These are phyloP conservation scores for Triticum monococcum DNA, from an alignment of 176 grass and related monocot genomes.

Conservation along the genomic window DNA sequence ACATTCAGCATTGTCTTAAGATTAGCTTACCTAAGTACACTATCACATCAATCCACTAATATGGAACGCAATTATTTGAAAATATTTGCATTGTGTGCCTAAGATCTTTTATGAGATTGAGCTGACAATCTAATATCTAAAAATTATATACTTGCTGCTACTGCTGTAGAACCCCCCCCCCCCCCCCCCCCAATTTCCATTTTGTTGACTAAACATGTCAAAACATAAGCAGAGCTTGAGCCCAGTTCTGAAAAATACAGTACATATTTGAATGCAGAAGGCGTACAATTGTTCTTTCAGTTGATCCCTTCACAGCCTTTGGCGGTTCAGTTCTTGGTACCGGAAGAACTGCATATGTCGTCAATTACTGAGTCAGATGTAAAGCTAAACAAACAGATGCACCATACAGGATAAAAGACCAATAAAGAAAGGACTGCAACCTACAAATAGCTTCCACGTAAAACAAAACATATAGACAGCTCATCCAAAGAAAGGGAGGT, in stretches of 20 bases:
- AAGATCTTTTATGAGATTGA: not conserved
- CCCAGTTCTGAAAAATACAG: slow-evolving; percentile 8
- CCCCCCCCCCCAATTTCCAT: not conserved
- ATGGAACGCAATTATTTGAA: not conserved
- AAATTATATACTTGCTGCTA: not conserved
- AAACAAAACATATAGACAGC: not conserved
- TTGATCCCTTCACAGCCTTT: slow-evolving; percentile 7
- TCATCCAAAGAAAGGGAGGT: not conserved
- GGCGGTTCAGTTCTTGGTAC: slow-evolving; percentile 27
- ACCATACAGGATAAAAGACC: slow-evolving; percentile 10
- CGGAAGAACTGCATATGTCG: slow-evolving; percentile 37
- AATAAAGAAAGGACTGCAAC: slow-evolving; percentile 3
- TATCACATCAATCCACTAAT: slow-evolving; percentile 2
- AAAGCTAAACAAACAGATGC: slow-evolving; percentile 12
- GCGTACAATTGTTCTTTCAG: slow-evolving; percentile 32
- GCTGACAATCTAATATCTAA: not conserved
- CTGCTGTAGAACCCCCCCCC: not conserved
- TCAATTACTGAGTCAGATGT: slow-evolving; percentile 13
- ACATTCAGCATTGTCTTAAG: not conserved
- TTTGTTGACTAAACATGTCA: not conserved
- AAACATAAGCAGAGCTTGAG: not conserved
- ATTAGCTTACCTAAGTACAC: not conserved
- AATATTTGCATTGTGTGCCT: not conserved
- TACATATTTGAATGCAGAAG: slow-evolving; percentile 26
- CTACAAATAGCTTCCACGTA: not conserved